These are phyloP conservation scores for Tetrapisispora phaffii DNA, from an alignment of 805 yeast genomes.

Conservation along the genomic window DNA sequence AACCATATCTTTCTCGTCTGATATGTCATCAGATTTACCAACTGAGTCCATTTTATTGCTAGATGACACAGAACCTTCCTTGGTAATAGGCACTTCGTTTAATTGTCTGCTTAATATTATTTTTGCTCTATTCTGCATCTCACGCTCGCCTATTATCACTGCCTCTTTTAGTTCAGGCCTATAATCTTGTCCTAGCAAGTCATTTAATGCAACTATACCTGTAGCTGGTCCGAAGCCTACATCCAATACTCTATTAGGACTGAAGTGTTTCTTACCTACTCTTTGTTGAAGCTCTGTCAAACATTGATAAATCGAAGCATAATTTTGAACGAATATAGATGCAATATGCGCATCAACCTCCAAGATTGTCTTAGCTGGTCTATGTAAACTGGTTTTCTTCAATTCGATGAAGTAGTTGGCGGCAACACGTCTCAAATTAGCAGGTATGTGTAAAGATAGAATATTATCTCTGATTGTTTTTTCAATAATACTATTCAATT, in stretches of 20 bases:
- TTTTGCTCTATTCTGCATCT: slow-evolving; percentile 76
- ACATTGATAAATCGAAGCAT: slow-evolving; percentile 57
- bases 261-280: slow-evolving; percentile 41
- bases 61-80: not conserved
- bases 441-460: slow-evolving; percentile 50
- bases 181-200: slow-evolving; percentile 59
- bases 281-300: slow-evolving; percentile 56
- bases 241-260: slow-evolving; percentile 61
- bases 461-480: slow-evolving; percentile 56
- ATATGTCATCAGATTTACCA: slow-evolving; percentile 10
- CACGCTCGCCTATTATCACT: slow-evolving; percentile 56
- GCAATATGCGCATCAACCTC: slow-evolving; percentile 78
- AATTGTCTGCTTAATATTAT: slow-evolving; percentile 61
- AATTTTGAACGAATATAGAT: slow-evolving; percentile 71
- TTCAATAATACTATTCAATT: slow-evolving; percentile 48
- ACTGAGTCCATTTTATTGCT: slow-evolving; percentile 3
- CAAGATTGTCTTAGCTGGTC: slow-evolving; percentile 33
- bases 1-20: slow-evolving; percentile 28
- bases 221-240: slow-evolving; percentile 88
- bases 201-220: slow-evolving; percentile 82
- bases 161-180: slow-evolving; percentile 57
- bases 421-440: slow-evolving; percentile 50
- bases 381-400: slow-evolving; percentile 44
- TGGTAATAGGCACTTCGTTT: slow-evolving; percentile 33
- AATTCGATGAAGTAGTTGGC: slow-evolving; percentile 45